Conservation (phyloP, 108 stramenopile species). For the Thalassiosira profunda region DNA sequence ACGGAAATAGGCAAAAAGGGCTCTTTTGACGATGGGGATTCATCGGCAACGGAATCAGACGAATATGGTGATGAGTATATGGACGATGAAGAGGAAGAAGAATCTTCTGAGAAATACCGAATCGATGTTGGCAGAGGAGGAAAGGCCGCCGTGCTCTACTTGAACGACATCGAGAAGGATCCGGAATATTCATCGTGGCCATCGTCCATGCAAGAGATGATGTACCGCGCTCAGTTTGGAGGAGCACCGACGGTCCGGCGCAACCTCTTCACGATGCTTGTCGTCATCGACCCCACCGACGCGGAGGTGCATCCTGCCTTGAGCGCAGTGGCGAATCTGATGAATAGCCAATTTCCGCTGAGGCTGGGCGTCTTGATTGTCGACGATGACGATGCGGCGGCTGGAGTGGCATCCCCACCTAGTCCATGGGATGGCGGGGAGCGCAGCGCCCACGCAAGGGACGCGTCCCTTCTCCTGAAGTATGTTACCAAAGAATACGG, state of each 20-base stretch:
- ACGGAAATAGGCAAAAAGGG: conserved; percentile 28
- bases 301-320: conserved; percentile 41
- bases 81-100: neutral
- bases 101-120: conserved; percentile 40
- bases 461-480: conserved; percentile 26
- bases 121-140: conserved; percentile 86
- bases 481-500: conserved; percentile 39
- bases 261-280: conserved; percentile 82
- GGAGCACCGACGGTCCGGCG: conserved; percentile 73
- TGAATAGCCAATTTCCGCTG: conserved; percentile 62
- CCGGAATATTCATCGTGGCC: conserved; percentile 66
- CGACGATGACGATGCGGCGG: conserved; percentile 48
- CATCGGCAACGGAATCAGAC: neutral
- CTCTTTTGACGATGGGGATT: conserved; percentile 18
- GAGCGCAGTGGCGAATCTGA: conserved; percentile 49
- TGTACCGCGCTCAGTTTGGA: conserved; percentile 79
- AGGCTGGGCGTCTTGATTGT: conserved; percentile 76
- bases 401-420: conserved; percentile 17
- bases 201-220: conserved; percentile 56
- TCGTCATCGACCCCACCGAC: conserved; percentile 65
- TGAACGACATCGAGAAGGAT: conserved; percentile 89
- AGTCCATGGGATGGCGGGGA: conserved; percentile 20
- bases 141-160: conserved; percentile 68
- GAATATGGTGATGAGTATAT: conserved; percentile 17
- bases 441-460: conserved; percentile 32